Evolutionary conservation across 345 rosid species (phyloP).

Genomic region (Lenwebbia sp.): DNA sequence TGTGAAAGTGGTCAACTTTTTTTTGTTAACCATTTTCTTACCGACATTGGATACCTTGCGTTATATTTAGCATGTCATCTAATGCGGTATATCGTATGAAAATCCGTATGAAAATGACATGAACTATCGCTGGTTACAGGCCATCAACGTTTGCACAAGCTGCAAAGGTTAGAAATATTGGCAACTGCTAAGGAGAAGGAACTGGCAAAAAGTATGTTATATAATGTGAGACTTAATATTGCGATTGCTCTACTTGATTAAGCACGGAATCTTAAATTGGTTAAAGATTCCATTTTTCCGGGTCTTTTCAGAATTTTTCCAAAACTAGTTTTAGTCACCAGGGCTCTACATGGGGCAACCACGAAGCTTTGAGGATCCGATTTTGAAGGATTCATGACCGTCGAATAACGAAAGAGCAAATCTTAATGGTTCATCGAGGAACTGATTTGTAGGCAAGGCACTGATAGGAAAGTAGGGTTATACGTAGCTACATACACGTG

Average conservation of each 20-base stretch:
- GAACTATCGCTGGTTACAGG: conserved; percentile 22
- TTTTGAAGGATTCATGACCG: no score
- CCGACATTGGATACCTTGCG: background rate
- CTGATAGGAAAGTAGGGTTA: background rate
- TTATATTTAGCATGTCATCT: background rate
- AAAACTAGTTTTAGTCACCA: no score
- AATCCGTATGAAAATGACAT: background rate
- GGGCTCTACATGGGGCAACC: no score
- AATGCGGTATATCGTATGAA: background rate
- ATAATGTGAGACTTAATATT: background rate
- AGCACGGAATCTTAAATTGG: no score
- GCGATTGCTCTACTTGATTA: background rate
- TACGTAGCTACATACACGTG: background rate
- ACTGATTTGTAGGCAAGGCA: background rate
- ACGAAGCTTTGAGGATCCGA: no score
- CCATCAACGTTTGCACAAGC: conserved; percentile 66
- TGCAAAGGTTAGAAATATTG: conserved; percentile 8
- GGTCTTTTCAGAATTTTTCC: background rate
- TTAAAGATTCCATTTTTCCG: no score
- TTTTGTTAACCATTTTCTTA: background rate
- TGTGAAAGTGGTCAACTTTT: background rate
- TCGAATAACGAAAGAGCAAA: no score
- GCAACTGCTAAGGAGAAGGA: conserved; percentile 74
- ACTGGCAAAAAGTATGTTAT: conserved; percentile 42
- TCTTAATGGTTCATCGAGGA: no score